phyloP scores from a whole-genome alignment of 495 filamentous ascomycete species.

The Podospora pseudopauciseta region DNA sequence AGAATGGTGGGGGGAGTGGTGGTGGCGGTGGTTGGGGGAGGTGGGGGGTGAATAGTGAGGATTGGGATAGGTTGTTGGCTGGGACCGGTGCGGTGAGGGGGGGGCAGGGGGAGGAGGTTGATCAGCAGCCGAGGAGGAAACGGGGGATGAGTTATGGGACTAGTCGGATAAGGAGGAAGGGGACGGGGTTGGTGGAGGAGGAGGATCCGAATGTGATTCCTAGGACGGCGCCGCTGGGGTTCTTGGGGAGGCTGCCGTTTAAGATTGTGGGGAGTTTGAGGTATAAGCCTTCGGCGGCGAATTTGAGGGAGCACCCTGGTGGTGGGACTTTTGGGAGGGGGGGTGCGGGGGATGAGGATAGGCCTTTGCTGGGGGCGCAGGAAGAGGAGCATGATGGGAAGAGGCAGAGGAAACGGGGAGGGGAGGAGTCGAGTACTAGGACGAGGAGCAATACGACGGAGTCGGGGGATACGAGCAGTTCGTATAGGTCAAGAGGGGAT shows the following conservation, averaged over 20 bases:
- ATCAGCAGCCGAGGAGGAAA: slow-evolving; percentile 67
- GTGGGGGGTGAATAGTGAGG: slow-evolving; percentile 65
- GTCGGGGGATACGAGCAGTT: slow-evolving; percentile 83
- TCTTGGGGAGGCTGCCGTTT: slow-evolving; percentile 79
- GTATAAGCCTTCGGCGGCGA: slow-evolving; percentile 88
- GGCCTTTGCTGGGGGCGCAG: slow-evolving; percentile 64
- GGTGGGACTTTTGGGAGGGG: slow-evolving; percentile 44
- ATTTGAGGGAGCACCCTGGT: slow-evolving; percentile 83
- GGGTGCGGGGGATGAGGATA: slow-evolving; percentile 55
- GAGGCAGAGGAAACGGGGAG: slow-evolving; percentile 24
- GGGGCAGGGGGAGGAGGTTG: slow-evolving; percentile 36
- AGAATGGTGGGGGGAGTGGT: slow-evolving; percentile 43
- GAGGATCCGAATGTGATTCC: slow-evolving; percentile 90
- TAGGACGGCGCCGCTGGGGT: slow-evolving; percentile 79
- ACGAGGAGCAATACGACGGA: slow-evolving; percentile 69
- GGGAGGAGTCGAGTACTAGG: slow-evolving; percentile 49
- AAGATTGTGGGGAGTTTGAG: slow-evolving; percentile 76
- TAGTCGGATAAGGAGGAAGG: slow-evolving; percentile 63
- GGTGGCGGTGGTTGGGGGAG: slow-evolving; percentile 40
- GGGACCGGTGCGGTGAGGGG: slow-evolving; percentile 57
- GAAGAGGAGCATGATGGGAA: slow-evolving; percentile 28
- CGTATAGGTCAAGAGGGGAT: slow-evolving; percentile 87
- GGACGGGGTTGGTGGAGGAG: slow-evolving; percentile 46
- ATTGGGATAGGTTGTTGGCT: slow-evolving; percentile 82
- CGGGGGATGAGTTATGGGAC: slow-evolving; percentile 88